Base-by-base conservation (phyloP, 208 protist genomes). In the Crithidia brevicula region DNA sequence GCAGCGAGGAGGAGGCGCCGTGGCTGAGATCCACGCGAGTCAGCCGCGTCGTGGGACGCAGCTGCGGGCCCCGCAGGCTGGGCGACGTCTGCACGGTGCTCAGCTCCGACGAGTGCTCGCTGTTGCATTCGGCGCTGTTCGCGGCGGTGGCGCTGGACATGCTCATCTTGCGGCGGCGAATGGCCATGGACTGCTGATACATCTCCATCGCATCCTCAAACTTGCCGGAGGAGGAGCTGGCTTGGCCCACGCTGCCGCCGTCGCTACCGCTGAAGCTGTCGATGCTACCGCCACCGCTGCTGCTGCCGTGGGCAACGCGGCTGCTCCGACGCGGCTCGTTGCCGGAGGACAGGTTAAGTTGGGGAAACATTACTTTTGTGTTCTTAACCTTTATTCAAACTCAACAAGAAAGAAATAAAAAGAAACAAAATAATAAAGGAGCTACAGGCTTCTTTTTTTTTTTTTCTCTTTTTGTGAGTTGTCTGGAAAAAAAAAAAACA, bases 111-210 rank as follows among this genome's bases (percentile, higher is more conserved):
- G 50, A 54, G 7, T 23, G 22, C 20, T 8, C 27, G 33, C 50
- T 36, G 16, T 5, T 45, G 54, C 34, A 47, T 3, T 47, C 33
- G 15, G 25, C 0, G 13, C 31, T 36, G 20, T 15, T 34, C 47
- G 16, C 54, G 38, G 45, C 23, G 31, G 23, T 27, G 43, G 15
- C 27, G 43, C 30, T 8, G 11, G 54, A 58, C 8, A 34, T 33
- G 47, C 46, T 72, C 30, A 46, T 51, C 25, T 34, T 50, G 23
- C 38, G 54, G 13, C 67, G 57, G 9, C 67, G 49, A 11, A 50
- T 36, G 2, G 67, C 67, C 67, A 57, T 72, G 20, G 56, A 72
- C 46, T 49, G 40, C 8, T 65, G 57, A 38, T 72, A 74, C 50
- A 61, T 34, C 40, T 68, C 34, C 60, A 61, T 66, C 31, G 30